A percentile compares a stretch with the other conserved stretches of the same genome.
Conservation (phyloP, 2,329 filamentous ascomycete species). For the Endothia cerciana region DNA sequence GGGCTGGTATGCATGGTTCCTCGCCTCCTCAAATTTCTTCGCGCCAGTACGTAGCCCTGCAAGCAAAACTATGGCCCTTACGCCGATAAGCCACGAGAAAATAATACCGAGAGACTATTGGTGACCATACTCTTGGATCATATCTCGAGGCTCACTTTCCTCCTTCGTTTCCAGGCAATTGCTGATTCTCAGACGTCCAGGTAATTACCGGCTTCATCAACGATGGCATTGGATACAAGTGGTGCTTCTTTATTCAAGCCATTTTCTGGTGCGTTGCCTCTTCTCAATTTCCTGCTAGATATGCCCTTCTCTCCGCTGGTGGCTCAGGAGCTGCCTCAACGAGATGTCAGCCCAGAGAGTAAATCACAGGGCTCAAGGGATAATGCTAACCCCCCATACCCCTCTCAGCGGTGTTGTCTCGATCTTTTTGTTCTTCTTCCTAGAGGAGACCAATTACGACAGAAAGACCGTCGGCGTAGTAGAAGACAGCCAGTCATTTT, state of each 20-base stretch:
- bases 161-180: neutral
- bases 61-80: neutral
- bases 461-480: slow-evolving; percentile 32
- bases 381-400: neutral
- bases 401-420: slow-evolving; percentile 30
- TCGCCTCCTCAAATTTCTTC: slow-evolving; percentile 37
- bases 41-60: slow-evolving; percentile 32
- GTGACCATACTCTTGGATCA: too few relatives aligned
- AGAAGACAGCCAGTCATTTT: slow-evolving; percentile 6
- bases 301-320: neutral
- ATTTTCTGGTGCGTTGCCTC: slow-evolving; percentile 32
- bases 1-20: slow-evolving; percentile 36
- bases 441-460: slow-evolving; percentile 57
- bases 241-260: slow-evolving; percentile 39
- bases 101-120: neutral
- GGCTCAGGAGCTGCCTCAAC: neutral
- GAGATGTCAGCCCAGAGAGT: too few relatives aligned
- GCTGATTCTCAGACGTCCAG: neutral
- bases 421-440: slow-evolving; percentile 50
- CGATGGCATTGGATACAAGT: slow-evolving; percentile 37
- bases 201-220: slow-evolving; percentile 41
- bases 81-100: neutral
- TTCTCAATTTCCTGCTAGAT: neutral
- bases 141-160: neutral
- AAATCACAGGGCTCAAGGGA: neutral